Conservation (phyloP, 331 rosid genomes). For the Telfairia occidentalis region DNA sequence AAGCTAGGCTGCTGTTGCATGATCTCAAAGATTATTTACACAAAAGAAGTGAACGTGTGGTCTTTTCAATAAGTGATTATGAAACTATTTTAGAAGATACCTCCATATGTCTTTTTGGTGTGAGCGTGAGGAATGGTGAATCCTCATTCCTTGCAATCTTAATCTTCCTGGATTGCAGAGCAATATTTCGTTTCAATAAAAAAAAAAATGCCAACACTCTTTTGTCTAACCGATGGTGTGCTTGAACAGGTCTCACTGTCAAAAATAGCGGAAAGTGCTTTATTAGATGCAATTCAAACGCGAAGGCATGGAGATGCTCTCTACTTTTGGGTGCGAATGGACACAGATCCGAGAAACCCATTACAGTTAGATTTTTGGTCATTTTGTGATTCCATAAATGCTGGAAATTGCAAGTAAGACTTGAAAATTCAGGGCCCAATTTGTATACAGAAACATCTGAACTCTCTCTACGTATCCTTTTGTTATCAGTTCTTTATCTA, state of each 20-base stretch:
- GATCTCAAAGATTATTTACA: background rate
- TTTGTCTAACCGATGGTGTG: slow-evolving; percentile 17
- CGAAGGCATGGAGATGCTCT: slow-evolving; percentile 69
- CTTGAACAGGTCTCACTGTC: slow-evolving; percentile 74
- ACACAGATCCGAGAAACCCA: slow-evolving; percentile 54
- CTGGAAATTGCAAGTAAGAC: slow-evolving; percentile 94
- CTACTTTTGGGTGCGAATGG: slow-evolving; percentile 93
- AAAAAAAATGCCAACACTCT: background rate
- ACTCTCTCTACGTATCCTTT: background rate
- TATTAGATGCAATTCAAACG: slow-evolving; percentile 57
- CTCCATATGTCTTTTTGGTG: background rate
- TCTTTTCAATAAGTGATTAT: background rate
- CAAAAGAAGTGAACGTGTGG: background rate
- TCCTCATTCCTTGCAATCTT: background rate
- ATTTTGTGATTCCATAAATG: slow-evolving; percentile 72
- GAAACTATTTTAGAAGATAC: background rate
- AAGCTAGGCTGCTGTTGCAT: background rate
- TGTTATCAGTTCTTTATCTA: slow-evolving; percentile 4
- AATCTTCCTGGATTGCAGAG: background rate
- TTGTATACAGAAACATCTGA: background rate
- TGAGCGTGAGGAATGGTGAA: background rate
- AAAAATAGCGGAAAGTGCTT: slow-evolving; percentile 56
- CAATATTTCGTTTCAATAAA: background rate
- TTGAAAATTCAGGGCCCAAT: background rate
- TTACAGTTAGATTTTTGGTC: slow-evolving; percentile 77